Base-by-base conservation (phyloP, 2,329 filamentous ascomycete genomes). In the Exophiala mesophila region DNA sequence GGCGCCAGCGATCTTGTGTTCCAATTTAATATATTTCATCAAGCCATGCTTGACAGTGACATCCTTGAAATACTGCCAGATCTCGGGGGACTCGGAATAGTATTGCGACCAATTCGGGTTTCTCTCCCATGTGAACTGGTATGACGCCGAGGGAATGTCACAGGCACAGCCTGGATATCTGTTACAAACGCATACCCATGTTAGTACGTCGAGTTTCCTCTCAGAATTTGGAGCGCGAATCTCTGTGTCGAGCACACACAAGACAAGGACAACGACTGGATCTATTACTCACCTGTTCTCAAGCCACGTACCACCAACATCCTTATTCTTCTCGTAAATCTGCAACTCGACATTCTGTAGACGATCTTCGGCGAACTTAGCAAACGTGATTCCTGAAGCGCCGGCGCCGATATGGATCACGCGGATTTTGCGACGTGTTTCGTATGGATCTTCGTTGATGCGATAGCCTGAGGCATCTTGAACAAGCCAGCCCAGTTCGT, bases 261-360 rank as follows among this genome's bases (percentile, higher is more conserved):
- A n/a, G n/a, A n/a, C 68, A 54, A 67, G 67, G 19, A 64, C 59
- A 55, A 68, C 65, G 7, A 66, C 67, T 4, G 64, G 63, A 39
- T 68, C 64, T 39, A 36, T 34, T 13, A 53, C 54, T 32, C 59
- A 60, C 17, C 46, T 35, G 39, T 61, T 62, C 44, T 59, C 56
- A 3, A 52, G 45, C 59, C 59, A 62, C 6, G 59, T 59, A 5
- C 59, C 59, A 5, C 59, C 59, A 4, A 62, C 36, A 10, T 60
- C 57, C 5, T 34, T 26, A 17, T 61, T 61, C 43, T 55, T 55
- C 34, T 58, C 56, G 19, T 57, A 59, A 9, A 57, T 50, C n/a
- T 39, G 37, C 9, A 58, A 39, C 13, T 55, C 50, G 16, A 56
- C 39, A 31, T 52, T 49, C 23, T 45, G 18, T 6, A 49, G 45